Base-by-base conservation (phyloP, 1,284 basidiomycete species). In the Caloboletus firmus region DNA sequence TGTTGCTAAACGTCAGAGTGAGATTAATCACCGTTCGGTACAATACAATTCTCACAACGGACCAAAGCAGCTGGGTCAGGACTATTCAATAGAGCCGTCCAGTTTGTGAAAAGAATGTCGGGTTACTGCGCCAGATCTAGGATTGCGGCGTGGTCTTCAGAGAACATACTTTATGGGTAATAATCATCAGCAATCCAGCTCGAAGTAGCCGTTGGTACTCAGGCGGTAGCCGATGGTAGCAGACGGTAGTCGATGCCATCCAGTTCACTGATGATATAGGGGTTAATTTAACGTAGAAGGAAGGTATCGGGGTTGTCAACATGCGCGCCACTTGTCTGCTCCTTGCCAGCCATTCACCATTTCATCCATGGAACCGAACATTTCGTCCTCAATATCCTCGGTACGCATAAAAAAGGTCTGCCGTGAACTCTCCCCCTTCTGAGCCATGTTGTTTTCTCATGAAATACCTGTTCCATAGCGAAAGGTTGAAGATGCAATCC, bases 401-500 rank as follows among this genome's bases (percentile, higher is more conserved):
- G 59, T 69, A n/a, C 67, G 69, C 51, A 55, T 57, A 35, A 72
- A 60, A 52, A 74, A 72, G 60, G 71, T 74, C 31, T 6, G 57
- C 4, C 4, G 8, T 39, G 2, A 11, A 44, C 35, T n/a, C 30
- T n/a, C 22, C 18, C 6, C 2, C 13, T 36, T 35, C 22, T 22
- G 9, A 17, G 9, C n/a, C 32, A 17, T 34, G 5, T 20, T 28
- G 12, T 46, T 35, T 15, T 12, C 51, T 57, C n/a, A 64, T 41
- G 3, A 47, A 45, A 15, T 17, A 24, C 22, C 20, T 34, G 11
- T 47, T 24, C 2, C 18, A 54, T 62, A 90, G 85, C 80, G 87
- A 52, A 90, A 90, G 69, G 78, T 89, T 40, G 82, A 87, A 56
- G 87, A 89, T 71, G 87, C 84, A 26, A 79, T 90, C 50, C 80